Evolutionary conservation across 106 monocot species (phyloP), one percentile per base, ranked within the genome.

Genomic region (Acorus gramineus): DNA sequence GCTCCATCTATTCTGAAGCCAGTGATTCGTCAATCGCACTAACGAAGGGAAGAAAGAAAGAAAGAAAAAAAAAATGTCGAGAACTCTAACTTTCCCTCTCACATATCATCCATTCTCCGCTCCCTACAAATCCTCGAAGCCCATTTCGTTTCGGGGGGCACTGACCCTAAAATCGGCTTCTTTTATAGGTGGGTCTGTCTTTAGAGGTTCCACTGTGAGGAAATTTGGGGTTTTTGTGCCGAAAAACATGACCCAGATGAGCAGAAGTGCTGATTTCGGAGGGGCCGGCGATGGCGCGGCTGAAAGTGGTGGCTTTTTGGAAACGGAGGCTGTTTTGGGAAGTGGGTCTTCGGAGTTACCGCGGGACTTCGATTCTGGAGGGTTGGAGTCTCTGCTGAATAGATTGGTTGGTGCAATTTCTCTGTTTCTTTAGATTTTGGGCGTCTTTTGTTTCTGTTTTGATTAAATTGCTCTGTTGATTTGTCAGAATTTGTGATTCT

Each of bases 351-450:
- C 53, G 53, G 28, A 6, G 12, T 70, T 44, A 7, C 50, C 28
- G 5, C 14, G 42, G 11, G 46, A 0, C 53, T 42, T 53, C 56
- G 47, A 53, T 6, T 55, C 49, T 49, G 28, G 13, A 7, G 68
- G 53, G 6, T 49, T 81, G 12, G 85, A 85, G 42, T 51, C 66
- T 3, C 47, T 57, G 59, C 8, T 82, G 46, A 85, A 85, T 76
- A 68, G 69, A 63, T 52, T 59, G 71, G 85, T 85, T 28, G 59
- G 71, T 60, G 44, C 46, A 62, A 28, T 65, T 28, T 28, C 28
- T 28, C 28, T 28, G 28, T 28, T 28, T 28, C 28, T 28, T 28
- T 7, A 42, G 4, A 51, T 1, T 65, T 68, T 49, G 2, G n/a
- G n/a, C 2, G 14, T 13, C 8, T 62, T 52, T 3, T 56, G 62